Percentiles rank a stretch among this genome's conserved stretches.
Conservation (phyloP, 2,329 filamentous ascomycete species). For the Sordariomycetes sp. region DNA sequence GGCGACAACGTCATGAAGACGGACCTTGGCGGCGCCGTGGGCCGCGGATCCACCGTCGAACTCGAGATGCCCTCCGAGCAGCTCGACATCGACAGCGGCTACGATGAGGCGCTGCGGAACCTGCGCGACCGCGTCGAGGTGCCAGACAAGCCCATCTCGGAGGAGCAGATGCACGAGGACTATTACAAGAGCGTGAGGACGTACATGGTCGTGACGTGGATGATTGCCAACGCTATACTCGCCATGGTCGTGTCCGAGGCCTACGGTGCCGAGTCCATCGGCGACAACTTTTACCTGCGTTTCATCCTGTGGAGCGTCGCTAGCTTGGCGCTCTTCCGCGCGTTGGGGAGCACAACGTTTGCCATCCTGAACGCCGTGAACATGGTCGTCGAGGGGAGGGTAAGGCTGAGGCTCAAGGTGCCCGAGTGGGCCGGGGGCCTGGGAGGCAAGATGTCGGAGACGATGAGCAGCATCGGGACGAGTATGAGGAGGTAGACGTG, state of each 20-base stretch:
- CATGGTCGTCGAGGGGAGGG: conserved; percentile 72
- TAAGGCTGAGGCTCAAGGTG: conserved; percentile 44
- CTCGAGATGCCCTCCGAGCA: conserved; percentile 97
- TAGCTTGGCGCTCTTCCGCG: conserved; percentile 73
- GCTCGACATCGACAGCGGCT: conserved; percentile 93
- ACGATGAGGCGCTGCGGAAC: conserved; percentile 93
- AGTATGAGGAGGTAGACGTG: conserved; percentile 20
- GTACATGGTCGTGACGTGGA: conserved; percentile 95
- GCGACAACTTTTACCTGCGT: conserved; percentile 77
- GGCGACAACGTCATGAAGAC: conserved; percentile 92
- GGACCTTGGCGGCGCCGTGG: conserved; percentile 77
- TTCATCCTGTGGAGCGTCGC: conserved; percentile 94
- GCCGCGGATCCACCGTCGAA: conserved; percentile 66
- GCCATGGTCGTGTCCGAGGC: conserved; percentile 88
- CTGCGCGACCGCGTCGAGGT: conserved; percentile 88
- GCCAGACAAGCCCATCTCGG: conserved; percentile 42
- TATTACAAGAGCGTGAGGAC: conserved; percentile 96
- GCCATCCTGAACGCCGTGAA: conserved; percentile 75
- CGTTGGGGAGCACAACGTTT: conserved; percentile 69
- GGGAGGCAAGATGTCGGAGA: conserved; percentile 29
- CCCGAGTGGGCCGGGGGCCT: conserved; percentile 33
- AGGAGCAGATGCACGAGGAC: conserved; percentile 86
- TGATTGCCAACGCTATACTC: conserved; percentile 80
- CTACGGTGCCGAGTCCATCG: conserved; percentile 59
- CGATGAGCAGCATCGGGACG: conserved; percentile 34